These are phyloP conservation scores for Suhomyces pyralidae DNA, from an alignment of 805 yeast genomes.

Conservation along the genomic window DNA sequence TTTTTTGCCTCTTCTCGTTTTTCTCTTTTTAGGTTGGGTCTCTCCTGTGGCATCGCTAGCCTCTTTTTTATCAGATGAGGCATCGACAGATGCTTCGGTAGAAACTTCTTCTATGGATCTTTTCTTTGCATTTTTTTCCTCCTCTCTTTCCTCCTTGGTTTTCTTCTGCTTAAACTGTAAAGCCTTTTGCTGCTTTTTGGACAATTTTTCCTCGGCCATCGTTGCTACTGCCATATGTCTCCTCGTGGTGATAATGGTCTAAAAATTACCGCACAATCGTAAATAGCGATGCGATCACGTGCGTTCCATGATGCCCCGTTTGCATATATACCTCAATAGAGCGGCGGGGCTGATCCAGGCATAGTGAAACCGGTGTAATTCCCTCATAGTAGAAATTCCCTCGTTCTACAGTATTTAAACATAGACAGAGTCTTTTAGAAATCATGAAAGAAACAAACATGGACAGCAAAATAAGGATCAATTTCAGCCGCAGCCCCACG, in stretches of 20 bases:
- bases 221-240: background rate
- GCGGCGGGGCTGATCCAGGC: background rate
- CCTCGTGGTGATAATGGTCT: background rate
- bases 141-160: slow-evolving; percentile 39
- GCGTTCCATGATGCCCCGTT: background rate
- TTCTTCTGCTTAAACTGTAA: slow-evolving; percentile 50
- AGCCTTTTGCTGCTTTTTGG: slow-evolving; percentile 67
- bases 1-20: slow-evolving; percentile 76
- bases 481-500: slow-evolving; percentile 1
- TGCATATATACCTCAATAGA: background rate
- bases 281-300: background rate
- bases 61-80: slow-evolving; percentile 10
- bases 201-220: slow-evolving; percentile 39
- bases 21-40: slow-evolving; percentile 54
- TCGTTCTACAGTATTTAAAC: background rate
- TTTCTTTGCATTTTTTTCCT: slow-evolving; percentile 24
- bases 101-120: slow-evolving; percentile 10
- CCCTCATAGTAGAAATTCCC: background rate
- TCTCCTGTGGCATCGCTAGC: slow-evolving; percentile 23
- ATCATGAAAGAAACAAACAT: background rate
- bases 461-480: slow-evolving; percentile 1
- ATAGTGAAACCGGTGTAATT: background rate
- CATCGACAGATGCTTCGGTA: slow-evolving; percentile 9
- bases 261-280: slow-evolving; percentile 1
- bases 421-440: background rate